Conservation (phyloP, 805 yeast species). For the Diddensiella caesifluorescens region DNA sequence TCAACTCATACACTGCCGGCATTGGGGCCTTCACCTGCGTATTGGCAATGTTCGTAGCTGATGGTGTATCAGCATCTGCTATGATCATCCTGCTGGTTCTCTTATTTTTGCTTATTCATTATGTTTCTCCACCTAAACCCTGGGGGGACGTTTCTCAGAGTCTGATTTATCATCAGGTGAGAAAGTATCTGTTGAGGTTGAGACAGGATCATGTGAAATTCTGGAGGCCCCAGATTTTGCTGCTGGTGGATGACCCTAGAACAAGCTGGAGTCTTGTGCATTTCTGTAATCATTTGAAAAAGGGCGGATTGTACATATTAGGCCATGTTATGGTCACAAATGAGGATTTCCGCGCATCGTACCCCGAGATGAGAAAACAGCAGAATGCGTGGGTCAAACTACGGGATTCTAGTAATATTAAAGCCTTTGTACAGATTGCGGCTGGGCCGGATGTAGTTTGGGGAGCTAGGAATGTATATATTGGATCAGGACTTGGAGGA, state of each 20-base stretch:
- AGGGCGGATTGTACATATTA: slow-evolving; percentile 87
- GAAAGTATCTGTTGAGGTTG: slow-evolving; percentile 78
- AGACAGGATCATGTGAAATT: slow-evolving; percentile 92
- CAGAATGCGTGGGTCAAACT: slow-evolving; percentile 78
- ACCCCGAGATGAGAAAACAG: slow-evolving; percentile 64
- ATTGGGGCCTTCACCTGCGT: slow-evolving; percentile 66
- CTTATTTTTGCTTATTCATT: slow-evolving; percentile 76
- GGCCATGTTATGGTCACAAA: slow-evolving; percentile 82
- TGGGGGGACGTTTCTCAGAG: slow-evolving; percentile 99
- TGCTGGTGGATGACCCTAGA: slow-evolving; percentile 86
- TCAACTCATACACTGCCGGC: slow-evolving; percentile 75
- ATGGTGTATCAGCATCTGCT: slow-evolving; percentile 79
- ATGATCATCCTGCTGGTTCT: slow-evolving; percentile 61
- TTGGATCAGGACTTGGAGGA: slow-evolving; percentile 97
- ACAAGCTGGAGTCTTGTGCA: slow-evolving; percentile 87
- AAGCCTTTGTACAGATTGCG: slow-evolving; percentile 92
- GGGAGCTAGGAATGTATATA: slow-evolving; percentile 89
- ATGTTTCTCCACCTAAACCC: slow-evolving; percentile 86
- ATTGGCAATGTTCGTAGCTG: slow-evolving; percentile 89
- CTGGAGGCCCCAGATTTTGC: slow-evolving; percentile 94
- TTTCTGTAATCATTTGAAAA: slow-evolving; percentile 90
- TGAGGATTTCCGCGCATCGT: slow-evolving; percentile 58
- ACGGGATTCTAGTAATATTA: slow-evolving; percentile 69
- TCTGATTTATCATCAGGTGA: slow-evolving; percentile 90
- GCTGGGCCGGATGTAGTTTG: slow-evolving; percentile 83